These are phyloP conservation scores for Ilex aquifolium DNA, from an alignment of 257 asterid species.

Conservation along the genomic window DNA sequence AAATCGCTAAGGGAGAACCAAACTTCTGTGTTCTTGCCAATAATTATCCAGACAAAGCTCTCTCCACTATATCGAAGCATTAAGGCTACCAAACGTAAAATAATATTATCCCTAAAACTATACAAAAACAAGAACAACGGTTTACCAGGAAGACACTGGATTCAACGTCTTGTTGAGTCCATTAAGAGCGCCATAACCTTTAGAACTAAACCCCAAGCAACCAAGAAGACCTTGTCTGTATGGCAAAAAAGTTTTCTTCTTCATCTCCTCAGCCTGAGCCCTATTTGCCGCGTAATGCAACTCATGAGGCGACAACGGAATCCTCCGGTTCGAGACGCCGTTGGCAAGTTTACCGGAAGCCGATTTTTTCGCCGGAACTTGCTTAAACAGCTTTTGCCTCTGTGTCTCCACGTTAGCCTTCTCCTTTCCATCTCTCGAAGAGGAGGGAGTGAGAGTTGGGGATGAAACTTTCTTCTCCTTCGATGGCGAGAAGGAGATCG, in stretches of 20 bases:
- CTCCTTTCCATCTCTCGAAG: conserved; percentile 37
- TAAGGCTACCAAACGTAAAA: no score
- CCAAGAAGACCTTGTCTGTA: no score
- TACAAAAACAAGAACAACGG: not conserved
- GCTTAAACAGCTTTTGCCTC: conserved; percentile 12
- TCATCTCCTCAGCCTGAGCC: not conserved
- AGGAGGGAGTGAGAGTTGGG: conserved; percentile 35
- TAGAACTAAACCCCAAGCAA: no score
- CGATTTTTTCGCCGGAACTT: conserved; percentile 4
- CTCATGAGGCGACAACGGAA: not conserved
- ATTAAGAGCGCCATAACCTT: no score
- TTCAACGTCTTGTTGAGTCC: not conserved
- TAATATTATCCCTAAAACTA: no score
- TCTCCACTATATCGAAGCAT: no score
- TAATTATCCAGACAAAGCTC: no score
- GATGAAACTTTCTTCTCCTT: conserved; percentile 29
- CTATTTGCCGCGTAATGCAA: not conserved
- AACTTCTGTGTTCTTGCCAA: no score
- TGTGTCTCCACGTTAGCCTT: conserved; percentile 17
- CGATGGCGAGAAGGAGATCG: conserved; percentile 39
- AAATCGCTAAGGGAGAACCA: no score
- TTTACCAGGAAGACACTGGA: not conserved
- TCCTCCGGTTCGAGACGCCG: conserved; percentile 42
- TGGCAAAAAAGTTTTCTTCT: not conserved
- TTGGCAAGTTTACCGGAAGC: conserved; percentile 35